Evolutionary conservation across 495 filamentous ascomycete genomes (phyloP).

Genomic region (Lentithecium fluviatile): DNA sequence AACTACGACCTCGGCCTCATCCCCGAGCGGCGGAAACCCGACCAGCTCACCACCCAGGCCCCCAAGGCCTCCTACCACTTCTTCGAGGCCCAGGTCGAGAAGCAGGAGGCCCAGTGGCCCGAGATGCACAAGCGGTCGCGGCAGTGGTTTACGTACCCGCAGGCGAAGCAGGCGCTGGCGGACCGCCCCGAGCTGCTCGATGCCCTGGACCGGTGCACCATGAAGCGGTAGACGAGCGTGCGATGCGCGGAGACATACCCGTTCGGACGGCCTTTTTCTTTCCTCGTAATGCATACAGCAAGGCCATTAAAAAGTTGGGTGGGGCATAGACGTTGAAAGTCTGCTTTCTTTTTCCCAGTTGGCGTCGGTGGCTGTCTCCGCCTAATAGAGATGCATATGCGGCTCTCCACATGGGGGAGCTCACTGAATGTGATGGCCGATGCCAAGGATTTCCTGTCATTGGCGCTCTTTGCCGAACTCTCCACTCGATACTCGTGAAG

Average conservation of each 20-base stretch:
- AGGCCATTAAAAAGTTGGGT: background rate
- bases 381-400: conserved; percentile 1
- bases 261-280: too few relatives aligned
- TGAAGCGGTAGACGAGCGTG: conserved; percentile 43
- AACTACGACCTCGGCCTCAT: conserved; percentile 82
- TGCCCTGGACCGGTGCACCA: conserved; percentile 79
- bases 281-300: background rate
- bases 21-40: conserved; percentile 67
- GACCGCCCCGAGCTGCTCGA: conserved; percentile 83
- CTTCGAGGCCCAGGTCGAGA: conserved; percentile 80
- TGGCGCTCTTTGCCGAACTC: background rate
- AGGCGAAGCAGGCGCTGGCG: conserved; percentile 74
- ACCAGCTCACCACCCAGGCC: conserved; percentile 59
- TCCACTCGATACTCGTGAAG: too few relatives aligned
- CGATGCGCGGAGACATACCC: too few relatives aligned
- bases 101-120: conserved; percentile 84
- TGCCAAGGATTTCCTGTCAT: background rate
- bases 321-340: conserved; percentile 8
- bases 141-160: conserved; percentile 80
- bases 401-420: conserved; percentile 1
- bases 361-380: conserved; percentile 13
- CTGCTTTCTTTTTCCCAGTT: conserved; percentile 10
- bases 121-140: conserved; percentile 89
- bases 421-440: background rate
- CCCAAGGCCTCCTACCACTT: conserved; percentile 81